A percentile compares a stretch with the other conserved stretches of the same genome.
Evolutionary conservation across 2,329 filamentous ascomycete species (phyloP).

Genomic region (Aspergillus fumigatus): DNA sequence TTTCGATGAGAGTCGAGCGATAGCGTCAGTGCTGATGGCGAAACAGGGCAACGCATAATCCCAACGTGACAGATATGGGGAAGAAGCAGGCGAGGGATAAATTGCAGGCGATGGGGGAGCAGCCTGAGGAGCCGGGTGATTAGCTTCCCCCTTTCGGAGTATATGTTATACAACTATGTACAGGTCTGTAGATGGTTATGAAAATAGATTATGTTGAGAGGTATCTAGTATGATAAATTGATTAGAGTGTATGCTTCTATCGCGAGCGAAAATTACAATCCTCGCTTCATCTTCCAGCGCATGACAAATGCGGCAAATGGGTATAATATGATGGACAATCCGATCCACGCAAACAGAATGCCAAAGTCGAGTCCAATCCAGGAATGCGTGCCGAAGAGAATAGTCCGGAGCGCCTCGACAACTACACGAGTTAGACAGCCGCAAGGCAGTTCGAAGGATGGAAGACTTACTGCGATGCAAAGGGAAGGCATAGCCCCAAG

Average conservation of each 20-base stretch:
- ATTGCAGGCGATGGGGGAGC: slow-evolving; percentile 13
- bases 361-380: slow-evolving; percentile 58
- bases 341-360: slow-evolving; percentile 54
- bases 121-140: slow-evolving; percentile 7
- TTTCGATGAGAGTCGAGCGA: background rate
- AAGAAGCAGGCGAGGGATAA: slow-evolving; percentile 6
- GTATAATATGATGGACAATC: slow-evolving; percentile 21
- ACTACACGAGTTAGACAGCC: slow-evolving; percentile 29
- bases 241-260: too few relatives aligned
- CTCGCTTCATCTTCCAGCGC: slow-evolving; percentile 29
- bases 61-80: slow-evolving; percentile 7
- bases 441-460: background rate
- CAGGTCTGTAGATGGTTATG: background rate
- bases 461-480: slow-evolving; percentile 50
- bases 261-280: background rate
- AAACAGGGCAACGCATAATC: slow-evolving; percentile 19
- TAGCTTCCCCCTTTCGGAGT: background rate
- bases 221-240: background rate
- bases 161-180: background rate
- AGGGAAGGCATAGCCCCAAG: slow-evolving; percentile 61
- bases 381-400: slow-evolving; percentile 57
- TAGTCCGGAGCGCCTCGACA: slow-evolving; percentile 56
- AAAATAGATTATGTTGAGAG: background rate
- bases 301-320: slow-evolving; percentile 27
- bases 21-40: background rate